Base-by-base conservation (phyloP, 257 asterid species). In the Ilex asprella region DNA sequence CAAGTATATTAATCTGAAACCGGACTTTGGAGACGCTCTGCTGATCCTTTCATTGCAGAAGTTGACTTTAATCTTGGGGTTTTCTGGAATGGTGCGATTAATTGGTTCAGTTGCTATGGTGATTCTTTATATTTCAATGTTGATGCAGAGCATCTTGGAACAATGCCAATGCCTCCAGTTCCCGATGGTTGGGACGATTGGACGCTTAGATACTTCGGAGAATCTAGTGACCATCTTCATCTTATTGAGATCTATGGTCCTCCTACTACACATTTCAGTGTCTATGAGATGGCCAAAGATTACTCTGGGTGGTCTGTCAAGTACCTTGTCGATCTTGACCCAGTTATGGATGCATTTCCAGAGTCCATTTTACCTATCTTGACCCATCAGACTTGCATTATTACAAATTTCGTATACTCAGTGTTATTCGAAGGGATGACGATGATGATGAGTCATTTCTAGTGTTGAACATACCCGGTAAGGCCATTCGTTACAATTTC, bases 301-400 rank as follows among this genome's bases (percentile, higher is more conserved):
- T 64, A 72, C 21, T 76, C 81, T 0, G 81, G 56, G 55, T 76
- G 84, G 84, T 72, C 69, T 10, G 62, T 79, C 2, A 79, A 75
- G 75, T 78, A 66, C 61, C 44, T 27, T 3, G 75, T 76, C 12
- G 73, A 75, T 30, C 70, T 79, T 16, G 62, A 68, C 15, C 30
- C 57, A 6, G 31, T 69, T 31, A 69, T 61, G 30, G 56, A 16
- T 3, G 61, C 76, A 21, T 72, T 62, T 52, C 77, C 77, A 10
- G 67, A 7, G 59, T 51, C 69, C 58, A 29, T 64, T 7, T 10
- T 14, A 31, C 4, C 14, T 6, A 13, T 21, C 16, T n/a, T 14
- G 12, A 55, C 8, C 62, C 60, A 10, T 39, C 35, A 35, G 41
- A 35, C 0, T 35, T 35, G 4, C 15, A 2, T 7, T 55, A 47